Conservation (phyloP, 306 rosid genomes). For the Arachis stenosperma region DNA sequence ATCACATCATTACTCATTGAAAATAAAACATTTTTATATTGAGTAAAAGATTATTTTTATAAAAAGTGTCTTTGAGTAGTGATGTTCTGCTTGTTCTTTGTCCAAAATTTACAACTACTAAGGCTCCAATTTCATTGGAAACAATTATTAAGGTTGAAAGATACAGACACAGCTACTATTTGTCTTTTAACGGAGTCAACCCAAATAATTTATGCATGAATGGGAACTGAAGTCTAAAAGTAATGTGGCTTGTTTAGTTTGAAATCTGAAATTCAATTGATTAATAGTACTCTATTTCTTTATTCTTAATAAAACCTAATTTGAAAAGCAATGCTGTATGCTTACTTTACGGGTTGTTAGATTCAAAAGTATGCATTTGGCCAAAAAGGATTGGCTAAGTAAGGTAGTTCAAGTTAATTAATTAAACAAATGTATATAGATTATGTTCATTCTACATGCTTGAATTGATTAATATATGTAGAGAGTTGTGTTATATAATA, state of each 20-base stretch:
- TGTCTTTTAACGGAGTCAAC: not conserved
- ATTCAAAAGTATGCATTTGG: not conserved
- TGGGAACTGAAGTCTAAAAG: not conserved
- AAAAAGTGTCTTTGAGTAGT: not conserved
- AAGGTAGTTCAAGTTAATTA: no score
- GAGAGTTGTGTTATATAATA: no score
- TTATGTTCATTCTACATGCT: not conserved
- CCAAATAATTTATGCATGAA: not conserved
- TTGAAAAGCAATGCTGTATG: not conserved
- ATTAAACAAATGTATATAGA: no score
- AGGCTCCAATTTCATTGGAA: not conserved
- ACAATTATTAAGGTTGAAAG: not conserved
- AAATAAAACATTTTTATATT: no score
- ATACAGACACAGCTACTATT: not conserved
- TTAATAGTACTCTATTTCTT: no score
- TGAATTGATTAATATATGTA: not conserved
- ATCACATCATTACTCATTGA: no score
- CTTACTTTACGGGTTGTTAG: not conserved
- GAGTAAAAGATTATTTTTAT: no score
- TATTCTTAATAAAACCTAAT: not conserved
- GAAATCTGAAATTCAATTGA: not conserved
- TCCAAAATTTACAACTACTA: not conserved
- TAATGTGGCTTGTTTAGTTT: not conserved
- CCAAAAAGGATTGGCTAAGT: not conserved
- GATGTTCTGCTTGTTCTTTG: not conserved